A percentile compares a stretch with the other conserved stretches of the same genome.
Conservation (phyloP, 257 asterid species). For the Solanum pennellii region DNA sequence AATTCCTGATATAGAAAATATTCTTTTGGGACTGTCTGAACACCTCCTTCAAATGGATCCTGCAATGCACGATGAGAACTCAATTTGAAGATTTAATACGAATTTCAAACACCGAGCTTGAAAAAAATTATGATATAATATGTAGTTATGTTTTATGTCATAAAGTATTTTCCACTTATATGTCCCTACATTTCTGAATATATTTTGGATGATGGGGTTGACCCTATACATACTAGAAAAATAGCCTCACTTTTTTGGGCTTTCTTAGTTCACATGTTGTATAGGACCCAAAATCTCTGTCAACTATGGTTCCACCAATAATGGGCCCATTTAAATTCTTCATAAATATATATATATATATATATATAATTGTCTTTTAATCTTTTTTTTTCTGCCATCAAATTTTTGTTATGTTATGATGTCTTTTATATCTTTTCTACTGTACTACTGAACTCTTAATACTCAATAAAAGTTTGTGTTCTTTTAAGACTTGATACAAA, state of each 20-base stretch:
- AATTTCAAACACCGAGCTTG: background rate
- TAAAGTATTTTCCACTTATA: background rate
- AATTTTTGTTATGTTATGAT: background rate
- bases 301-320: background rate
- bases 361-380: background rate
- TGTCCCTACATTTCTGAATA: background rate
- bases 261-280: background rate
- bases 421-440: background rate
- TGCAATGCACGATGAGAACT: too few species aligned
- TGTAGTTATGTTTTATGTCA: background rate
- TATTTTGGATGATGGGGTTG: background rate
- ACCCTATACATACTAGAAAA: background rate
- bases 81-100: fast-evolving
- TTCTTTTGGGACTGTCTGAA: background rate
- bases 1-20: too few species aligned
- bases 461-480: background rate
- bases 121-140: background rate
- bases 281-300: background rate
- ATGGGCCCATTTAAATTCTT: background rate
- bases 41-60: too few species aligned
- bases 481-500: background rate
- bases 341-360: background rate
- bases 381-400: background rate
- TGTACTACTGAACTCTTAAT: background rate
- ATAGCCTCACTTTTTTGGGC: background rate